Conservation (phyloP, 495 filamentous ascomycete genomes). For the Aspergillus sparsus region DNA sequence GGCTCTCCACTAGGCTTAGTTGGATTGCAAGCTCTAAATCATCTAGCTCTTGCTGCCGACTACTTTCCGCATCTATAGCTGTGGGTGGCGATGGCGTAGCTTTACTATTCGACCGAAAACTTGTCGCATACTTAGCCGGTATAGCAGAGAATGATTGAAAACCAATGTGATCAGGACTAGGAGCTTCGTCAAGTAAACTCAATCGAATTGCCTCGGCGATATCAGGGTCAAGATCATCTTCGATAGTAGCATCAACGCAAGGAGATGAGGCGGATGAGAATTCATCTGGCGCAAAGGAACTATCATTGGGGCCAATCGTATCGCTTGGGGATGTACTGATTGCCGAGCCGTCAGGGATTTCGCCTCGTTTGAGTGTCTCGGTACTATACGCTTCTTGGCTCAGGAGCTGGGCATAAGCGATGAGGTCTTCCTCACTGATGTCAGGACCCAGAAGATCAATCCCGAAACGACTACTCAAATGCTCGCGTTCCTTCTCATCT, state of each 20-base stretch:
- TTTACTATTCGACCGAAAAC: conserved; percentile 18
- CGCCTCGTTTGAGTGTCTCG: conserved; percentile 59
- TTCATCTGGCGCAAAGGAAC: conserved; percentile 53
- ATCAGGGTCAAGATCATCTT: conserved; percentile 68
- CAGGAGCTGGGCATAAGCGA: conserved; percentile 86
- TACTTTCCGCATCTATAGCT: conserved; percentile 33
- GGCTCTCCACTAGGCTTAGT: conserved; percentile 77
- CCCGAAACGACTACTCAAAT: conserved; percentile 76
- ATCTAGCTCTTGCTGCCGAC: conserved; percentile 56
- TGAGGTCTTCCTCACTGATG: conserved; percentile 80
- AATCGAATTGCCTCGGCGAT: conserved; percentile 79
- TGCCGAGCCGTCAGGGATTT: conserved; percentile 51
- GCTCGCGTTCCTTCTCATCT: conserved; percentile 59
- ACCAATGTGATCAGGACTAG: not conserved
- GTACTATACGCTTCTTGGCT: conserved; percentile 73
- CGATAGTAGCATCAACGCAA: conserved; percentile 45
- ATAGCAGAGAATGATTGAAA: conserved; percentile 43
- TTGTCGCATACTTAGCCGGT: conserved; percentile 55
- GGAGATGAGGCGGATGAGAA: conserved; percentile 45
- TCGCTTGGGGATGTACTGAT: conserved; percentile 47
- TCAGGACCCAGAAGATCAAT: conserved; percentile 71
- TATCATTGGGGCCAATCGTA: conserved; percentile 42
- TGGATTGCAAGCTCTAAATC: conserved; percentile 84
- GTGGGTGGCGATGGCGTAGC: conserved; percentile 26
- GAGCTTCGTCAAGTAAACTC: conserved; percentile 61